These are phyloP conservation scores for Emmonsia crescens DNA, from an alignment of 2,329 filamentous ascomycete genomes.

Conservation along the genomic window DNA sequence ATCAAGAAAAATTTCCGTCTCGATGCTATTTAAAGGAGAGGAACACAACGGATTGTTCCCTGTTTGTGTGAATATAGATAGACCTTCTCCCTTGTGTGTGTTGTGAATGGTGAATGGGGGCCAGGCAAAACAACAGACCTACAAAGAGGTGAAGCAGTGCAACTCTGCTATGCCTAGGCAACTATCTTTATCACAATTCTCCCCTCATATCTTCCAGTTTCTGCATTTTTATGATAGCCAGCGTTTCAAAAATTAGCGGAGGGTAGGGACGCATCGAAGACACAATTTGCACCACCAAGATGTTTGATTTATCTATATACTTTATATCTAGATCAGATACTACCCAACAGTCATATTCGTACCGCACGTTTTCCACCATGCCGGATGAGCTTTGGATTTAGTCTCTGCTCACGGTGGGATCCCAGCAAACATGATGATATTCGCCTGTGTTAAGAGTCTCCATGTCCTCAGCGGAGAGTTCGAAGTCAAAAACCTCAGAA, in stretches of 20 bases:
- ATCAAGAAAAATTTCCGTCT: not conserved
- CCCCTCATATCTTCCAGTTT: not conserved
- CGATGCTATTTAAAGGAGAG: not conserved
- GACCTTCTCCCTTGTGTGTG: not conserved
- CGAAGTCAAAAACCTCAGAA: conserved; percentile 49
- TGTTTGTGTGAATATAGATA: conserved; percentile 1
- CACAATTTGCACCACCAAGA: not conserved
- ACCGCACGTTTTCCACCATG: not conserved
- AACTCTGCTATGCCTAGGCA: not conserved
- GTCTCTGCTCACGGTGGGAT: conserved; percentile 27
- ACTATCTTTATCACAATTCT: not conserved
- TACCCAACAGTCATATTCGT: not conserved
- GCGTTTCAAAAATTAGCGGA: not conserved
- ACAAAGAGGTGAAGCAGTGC: not conserved
- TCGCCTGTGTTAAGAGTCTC: conserved; percentile 41
- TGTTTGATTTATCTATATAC: not conserved
- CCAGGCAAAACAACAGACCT: not conserved
- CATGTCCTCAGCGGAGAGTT: conserved; percentile 50
- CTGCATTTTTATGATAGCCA: no score
- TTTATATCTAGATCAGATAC: not conserved
- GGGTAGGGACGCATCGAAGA: not conserved
- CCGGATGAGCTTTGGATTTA: not conserved
- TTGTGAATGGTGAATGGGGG: not conserved
- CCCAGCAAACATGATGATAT: conserved; percentile 50
- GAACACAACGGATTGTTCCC: not conserved